Evolutionary conservation across 1,284 basidiomycete species (phyloP), one percentile per base, ranked within the genome.

Genomic region (Ceratorhiza oryzae-sativae): DNA sequence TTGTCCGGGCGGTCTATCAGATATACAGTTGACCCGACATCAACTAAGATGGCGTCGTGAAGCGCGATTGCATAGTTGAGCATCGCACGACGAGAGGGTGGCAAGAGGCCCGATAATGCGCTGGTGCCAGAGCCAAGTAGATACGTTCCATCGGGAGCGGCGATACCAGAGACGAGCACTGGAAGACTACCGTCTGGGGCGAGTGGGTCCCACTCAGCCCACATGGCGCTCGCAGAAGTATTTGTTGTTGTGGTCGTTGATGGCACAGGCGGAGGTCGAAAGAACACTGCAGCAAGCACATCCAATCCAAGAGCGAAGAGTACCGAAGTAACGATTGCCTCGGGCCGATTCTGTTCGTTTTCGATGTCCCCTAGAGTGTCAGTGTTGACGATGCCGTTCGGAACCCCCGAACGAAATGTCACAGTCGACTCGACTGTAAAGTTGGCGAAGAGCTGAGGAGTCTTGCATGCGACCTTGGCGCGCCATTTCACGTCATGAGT

Each of bases 131-230:
- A 25, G 12, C 51, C 27, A 13, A 56, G 36, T 18, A 45, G 8
- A 25, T 46, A 70, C n/a, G 39, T 12, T 2, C 65, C 53, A 30
- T 70, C 53, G 27, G 53, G 45, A 5, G 65, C 20, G 3, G 65
- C 27, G 23, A 70, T 51, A 18, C 65, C 65, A 2, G 65, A 30
- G 5, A 70, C 20, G 10, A 58, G 53, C 9, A 70, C 25, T 5
- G 65, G 65, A 2, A 58, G 51, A 46, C 42, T 51, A 2, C 34
- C 53, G 39, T 32, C 30, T 3, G 65, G 18, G 10, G 41, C 51
- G 6, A 70, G 65, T 20, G 65, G 65, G 23, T 70, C 65, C 65
- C 65, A 70, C 25, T 70, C 65, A 25, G 65, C 65, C 65, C 65
- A 70, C n/a, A 70, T 6, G 41, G 51, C 41, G 15, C 36, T 32